Evolutionary conservation across 2,329 filamentous ascomycete species (phyloP), one percentile per base, ranked within the genome.

Genomic region (Ascomycota sp.): DNA sequence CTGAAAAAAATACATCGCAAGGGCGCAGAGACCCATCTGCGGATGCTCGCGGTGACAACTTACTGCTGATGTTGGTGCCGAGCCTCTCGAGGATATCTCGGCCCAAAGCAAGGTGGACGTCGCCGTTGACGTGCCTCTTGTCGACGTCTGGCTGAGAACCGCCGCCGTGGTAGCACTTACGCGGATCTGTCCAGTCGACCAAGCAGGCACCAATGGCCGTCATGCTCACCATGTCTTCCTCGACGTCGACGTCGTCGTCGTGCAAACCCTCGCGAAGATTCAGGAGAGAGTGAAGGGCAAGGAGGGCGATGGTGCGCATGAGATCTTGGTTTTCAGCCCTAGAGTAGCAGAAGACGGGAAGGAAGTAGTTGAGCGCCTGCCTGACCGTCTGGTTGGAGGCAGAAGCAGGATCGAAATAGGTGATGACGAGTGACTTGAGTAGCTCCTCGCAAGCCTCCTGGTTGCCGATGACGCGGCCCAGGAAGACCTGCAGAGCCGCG

Each of bases 101-200:
- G 1, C 82, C 80, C 36, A 95, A 65, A 8, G 77, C 65, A 2
- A 92, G 61, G 44, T 94, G 86, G 3, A 86, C 72, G 46, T 83
- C 75, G 7, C 76, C 76, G 37, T 78, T 75, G 11, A 79, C 65
- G 30, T 57, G 60, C 55, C 65, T 74, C 50, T 68, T 74, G 31
- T 67, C 62, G 1, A 58, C 59, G 29, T 77, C 68, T 34, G 57
- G 53, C 2, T 62, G 43, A 1, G 54, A n/a, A n/a, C n/a, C 41
- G 4, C 52, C 57, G 38, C 56, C 63, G 33, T 49, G 64, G 53
- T 55, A 78, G 55, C 57, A 80, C 50, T 91, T 85, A 29, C 86
- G 64, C 23, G 85, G 83, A 48, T 95, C 86, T 0, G 86, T 95
- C 89, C 86, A 95, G 48, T 95, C 86, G 1, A 85, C 70, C 7